Evolutionary conservation across 2,329 filamentous ascomycete species (phyloP), one percentile per base, ranked within the genome.

Genomic region (Aspergillus nomiae): DNA sequence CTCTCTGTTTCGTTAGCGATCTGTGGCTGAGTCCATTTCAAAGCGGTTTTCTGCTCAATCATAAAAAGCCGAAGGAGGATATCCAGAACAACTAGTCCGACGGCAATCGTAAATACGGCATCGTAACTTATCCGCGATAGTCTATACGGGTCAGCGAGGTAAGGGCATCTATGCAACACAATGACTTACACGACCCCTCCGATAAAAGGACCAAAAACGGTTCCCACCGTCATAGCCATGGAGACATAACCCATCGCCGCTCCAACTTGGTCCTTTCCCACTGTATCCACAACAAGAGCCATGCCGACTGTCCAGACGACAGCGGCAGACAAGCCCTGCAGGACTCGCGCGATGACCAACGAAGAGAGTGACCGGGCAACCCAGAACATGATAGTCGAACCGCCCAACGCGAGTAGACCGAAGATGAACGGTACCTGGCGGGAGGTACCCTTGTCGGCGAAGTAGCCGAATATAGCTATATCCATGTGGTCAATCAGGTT

Each of bases 271-370:
- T 85, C 80, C 3, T 78, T 80, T 0, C 83, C 83, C 4, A 89
- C 86, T 1, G 85, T 88, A 70, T 89, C 87, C 6, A 87, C 74
- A 38, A 86, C 79, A 58, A 89, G 78, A 0, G 87, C 85, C 21
- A 88, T 74, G 2, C 86, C 85, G 32, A 87, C 83, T 0, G 84
- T 87, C 86, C 87, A 89, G 1, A 89, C 86, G 8, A 87, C 82
- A 0, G 83, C 85, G 2, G 80, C 84, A 36, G 84, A 86, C 16
- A 86, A 73, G 0, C 87, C 87, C 69, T 89, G 87, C 5, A 88
- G 71, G 0, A 84, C 71, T 21, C 87, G 79, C 11, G 86, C 86
- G 54, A 84, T 65, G 0, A 82, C 74, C 14, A 89, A 71, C 1
- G 83, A 76, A 1, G 78, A 67, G 4, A 87, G 68, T 19, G 74